Percentiles rank a stretch among this genome's conserved stretches.
phyloP scores from a whole-genome alignment of 2,329 filamentous ascomycete species.

The Penicillium sp. region DNA sequence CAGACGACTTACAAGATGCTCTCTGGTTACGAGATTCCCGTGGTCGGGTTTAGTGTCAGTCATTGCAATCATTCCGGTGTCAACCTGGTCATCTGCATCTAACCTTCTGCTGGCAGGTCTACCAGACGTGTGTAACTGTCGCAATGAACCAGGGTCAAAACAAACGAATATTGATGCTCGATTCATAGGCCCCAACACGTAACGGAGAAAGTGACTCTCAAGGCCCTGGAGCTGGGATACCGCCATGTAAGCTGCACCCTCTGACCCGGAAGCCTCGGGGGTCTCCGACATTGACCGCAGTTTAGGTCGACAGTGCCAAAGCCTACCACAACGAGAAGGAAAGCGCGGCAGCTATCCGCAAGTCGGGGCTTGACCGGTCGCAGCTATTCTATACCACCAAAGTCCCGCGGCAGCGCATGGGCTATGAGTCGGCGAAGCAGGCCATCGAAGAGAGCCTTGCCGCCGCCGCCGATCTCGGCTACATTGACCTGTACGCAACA shows the following conservation, averaged over 20 bases:
- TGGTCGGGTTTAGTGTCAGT: conserved; percentile 44
- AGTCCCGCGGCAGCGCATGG: conserved; percentile 51
- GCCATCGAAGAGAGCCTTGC: conserved; percentile 63
- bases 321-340: conserved; percentile 59
- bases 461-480: conserved; percentile 60
- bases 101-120: conserved; percentile 37
- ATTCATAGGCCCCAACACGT: conserved; percentile 53
- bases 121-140: conserved; percentile 35
- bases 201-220: conserved; percentile 57
- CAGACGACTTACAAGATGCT: conserved; percentile 40
- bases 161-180: no score
- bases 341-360: conserved; percentile 52
- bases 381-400: conserved; percentile 64
- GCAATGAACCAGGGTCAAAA: not conserved
- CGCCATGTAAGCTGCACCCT: conserved; percentile 48
- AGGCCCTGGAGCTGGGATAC: conserved; percentile 57
- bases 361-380: conserved; percentile 52
- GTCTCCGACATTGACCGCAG: not conserved
- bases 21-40: conserved; percentile 42
- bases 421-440: conserved; percentile 63
- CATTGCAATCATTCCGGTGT: not conserved
- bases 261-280: not conserved
- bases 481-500: conserved; percentile 61
- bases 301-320: conserved; percentile 57
- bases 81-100: not conserved